phyloP scores from a whole-genome alignment of 495 filamentous ascomycete species.

The Sphaerosporella brunnea region DNA sequence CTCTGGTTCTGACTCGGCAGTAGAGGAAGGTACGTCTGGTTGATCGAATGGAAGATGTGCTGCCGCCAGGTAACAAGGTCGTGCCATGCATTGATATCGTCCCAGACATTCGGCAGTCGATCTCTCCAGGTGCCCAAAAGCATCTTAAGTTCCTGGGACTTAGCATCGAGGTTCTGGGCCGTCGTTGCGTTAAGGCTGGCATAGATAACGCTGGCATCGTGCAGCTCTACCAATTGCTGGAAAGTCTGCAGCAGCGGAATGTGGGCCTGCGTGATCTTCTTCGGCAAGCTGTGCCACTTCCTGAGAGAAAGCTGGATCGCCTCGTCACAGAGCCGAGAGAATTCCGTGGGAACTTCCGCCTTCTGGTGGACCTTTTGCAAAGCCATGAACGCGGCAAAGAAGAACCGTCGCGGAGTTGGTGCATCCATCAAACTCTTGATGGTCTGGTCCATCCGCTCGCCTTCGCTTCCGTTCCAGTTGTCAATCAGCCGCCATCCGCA shows the following conservation, averaged over 20 bases:
- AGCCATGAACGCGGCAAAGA: constrained; percentile 97
- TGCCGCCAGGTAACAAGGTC: constrained; percentile 97
- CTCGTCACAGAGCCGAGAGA: constrained; percentile 80
- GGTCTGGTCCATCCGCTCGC: constrained; percentile 72
- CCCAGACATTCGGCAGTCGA: constrained; percentile 91
- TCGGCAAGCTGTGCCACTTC: constrained; percentile 94
- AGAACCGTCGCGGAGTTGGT: constrained; percentile 76
- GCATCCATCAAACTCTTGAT: constrained; percentile 96
- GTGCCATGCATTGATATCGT: constrained; percentile 98
- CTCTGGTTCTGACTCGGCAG: constrained; percentile 64
- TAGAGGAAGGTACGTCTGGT: constrained; percentile 73
- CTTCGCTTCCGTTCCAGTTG: constrained; percentile 70
- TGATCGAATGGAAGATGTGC: constrained; percentile 96
- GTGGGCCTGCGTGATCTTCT: constrained; percentile 84
- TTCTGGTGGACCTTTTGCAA: constrained; percentile 83
- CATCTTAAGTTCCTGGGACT: constrained; percentile 88
- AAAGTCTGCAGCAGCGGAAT: constrained; percentile 92
- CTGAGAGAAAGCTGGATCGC: constrained; percentile 89
- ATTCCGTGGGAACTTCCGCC: constrained; percentile 60
- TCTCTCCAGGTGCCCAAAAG: constrained; percentile 91
- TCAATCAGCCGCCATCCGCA: constrained; percentile 87
- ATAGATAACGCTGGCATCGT: constrained; percentile 93
- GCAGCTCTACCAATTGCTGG: constrained; percentile 93
- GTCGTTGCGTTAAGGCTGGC: constrained; percentile 71
- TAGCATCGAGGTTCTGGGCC: constrained; percentile 68